Evolutionary conservation across 148 eudicot genomes (phyloP).

Genomic region (Polygonum aviculare): DNA sequence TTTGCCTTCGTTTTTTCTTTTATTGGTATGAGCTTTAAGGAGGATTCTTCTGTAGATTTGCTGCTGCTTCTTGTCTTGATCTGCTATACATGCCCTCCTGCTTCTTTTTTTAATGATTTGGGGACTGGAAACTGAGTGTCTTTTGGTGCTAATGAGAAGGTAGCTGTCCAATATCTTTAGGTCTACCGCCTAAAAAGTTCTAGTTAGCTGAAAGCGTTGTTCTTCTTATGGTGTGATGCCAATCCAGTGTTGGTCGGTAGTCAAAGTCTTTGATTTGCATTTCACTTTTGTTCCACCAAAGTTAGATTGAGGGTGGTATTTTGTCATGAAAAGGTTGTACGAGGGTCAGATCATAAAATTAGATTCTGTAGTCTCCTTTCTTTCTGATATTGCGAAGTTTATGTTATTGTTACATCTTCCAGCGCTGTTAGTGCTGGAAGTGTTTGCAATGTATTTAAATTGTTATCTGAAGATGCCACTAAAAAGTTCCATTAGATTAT

Average conservation of each 20-base stretch:
- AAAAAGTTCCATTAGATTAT: not conserved
- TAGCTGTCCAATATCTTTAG: slow-evolving; percentile 2
- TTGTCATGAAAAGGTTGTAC: not conserved
- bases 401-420: not conserved
- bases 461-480: not conserved
- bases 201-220: not conserved
- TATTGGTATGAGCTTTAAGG: not conserved
- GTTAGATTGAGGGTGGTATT: not conserved
- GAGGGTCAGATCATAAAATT: not conserved
- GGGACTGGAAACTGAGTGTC: too few relatives aligned
- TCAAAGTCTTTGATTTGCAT: not conserved
- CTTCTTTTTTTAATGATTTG: too few relatives aligned
- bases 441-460: not conserved
- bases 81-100: not conserved
- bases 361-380: too few relatives aligned
- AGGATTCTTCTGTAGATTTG: not conserved
- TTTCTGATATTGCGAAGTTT: not conserved
- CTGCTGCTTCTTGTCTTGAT: not conserved
- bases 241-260: not conserved
- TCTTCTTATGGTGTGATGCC: not conserved
- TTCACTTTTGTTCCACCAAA: not conserved
- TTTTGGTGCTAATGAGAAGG: not conserved
- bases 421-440: not conserved
- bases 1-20: not conserved
- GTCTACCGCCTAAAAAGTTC: not conserved